phyloP scores from a whole-genome alignment of 148 eudicot genomes.

The Rhododendron ovatum region DNA sequence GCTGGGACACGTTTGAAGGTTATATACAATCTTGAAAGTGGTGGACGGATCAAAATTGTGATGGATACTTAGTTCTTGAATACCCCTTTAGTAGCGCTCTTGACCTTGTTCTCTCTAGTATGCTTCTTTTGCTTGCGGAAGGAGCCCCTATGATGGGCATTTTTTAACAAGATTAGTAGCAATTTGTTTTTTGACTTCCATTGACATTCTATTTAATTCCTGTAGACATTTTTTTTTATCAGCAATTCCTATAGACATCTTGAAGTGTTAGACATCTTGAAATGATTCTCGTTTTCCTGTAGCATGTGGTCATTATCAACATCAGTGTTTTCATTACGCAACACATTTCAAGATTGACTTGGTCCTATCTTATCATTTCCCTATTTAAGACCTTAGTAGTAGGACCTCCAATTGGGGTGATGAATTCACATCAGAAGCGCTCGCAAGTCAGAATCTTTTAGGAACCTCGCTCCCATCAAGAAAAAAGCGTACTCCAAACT shows the following conservation, averaged over 20 bases:
- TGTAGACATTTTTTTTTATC: neutral
- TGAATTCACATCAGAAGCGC: neutral
- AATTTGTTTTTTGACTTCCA: neutral
- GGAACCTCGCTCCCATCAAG: neutral
- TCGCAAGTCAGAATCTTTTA: neutral
- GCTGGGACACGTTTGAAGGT: neutral
- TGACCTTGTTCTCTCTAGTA: neutral
- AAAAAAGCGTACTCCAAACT: neutral
- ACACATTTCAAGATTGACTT: neutral
- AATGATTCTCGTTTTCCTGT: neutral
- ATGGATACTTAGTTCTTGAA: neutral
- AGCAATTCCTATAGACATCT: neutral
- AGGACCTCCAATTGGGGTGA: neutral
- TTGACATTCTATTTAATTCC: neutral
- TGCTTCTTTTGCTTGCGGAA: neutral
- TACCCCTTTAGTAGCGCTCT: neutral
- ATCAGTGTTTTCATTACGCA: neutral
- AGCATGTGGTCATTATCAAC: neutral
- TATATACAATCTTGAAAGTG: neutral
- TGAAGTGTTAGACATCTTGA: neutral
- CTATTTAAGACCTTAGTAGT: no score
- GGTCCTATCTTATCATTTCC: neutral
- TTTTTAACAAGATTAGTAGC: neutral
- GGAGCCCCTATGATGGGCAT: neutral
- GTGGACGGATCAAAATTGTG: neutral